Base-by-base conservation (phyloP, 208 protist species). In the Vickermania spadyakhi region DNA sequence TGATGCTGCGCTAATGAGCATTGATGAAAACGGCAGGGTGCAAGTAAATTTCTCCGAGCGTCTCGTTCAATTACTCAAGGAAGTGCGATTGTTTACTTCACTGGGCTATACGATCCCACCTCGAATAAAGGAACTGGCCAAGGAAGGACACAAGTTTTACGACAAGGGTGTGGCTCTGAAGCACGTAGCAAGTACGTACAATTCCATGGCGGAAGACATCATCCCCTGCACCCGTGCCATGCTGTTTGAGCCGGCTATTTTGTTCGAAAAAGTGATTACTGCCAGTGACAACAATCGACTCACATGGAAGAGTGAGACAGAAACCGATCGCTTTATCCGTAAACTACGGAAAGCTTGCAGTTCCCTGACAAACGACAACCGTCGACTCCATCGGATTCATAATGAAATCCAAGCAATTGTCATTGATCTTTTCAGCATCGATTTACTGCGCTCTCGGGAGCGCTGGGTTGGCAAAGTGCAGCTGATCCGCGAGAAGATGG, bases 161-260 rank as follows among this genome's bases (percentile, higher is more conserved):
- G 65, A 72, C 5, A 92, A 86, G 67, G 93, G 86, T 31, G 73
- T 95, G 7, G 77, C 78, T 1, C 70, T 97, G 55, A 95, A 96
- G 77, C 86, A 96, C 60, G 88, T 97, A 23, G 93, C 93, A 7
- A 93, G 86, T 68, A 91, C 84, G 36, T 97, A 97, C 78, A 97
- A 97, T 66, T 85, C 79, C 52, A 94, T 96, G 81, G 71, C 75
- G 18, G 69, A 84, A 1, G 77, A 96, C 64, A 89, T 97, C 63
- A 97, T 97, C 68, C 86, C 81, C 0, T 87, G 72, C 74, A 95
- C 88, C 11, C 83, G 70, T 23, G 89, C 91, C 2, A 94, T 96
- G 85, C 69, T 96, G 50, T 69, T 94, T n/a, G 86, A 95, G 67
- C 75, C 91, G 4, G 89, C 86, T 0, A 62, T 93, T 11, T 58